phyloP scores from a whole-genome alignment of 345 rosid genomes.

The Theobroma cacao region DNA sequence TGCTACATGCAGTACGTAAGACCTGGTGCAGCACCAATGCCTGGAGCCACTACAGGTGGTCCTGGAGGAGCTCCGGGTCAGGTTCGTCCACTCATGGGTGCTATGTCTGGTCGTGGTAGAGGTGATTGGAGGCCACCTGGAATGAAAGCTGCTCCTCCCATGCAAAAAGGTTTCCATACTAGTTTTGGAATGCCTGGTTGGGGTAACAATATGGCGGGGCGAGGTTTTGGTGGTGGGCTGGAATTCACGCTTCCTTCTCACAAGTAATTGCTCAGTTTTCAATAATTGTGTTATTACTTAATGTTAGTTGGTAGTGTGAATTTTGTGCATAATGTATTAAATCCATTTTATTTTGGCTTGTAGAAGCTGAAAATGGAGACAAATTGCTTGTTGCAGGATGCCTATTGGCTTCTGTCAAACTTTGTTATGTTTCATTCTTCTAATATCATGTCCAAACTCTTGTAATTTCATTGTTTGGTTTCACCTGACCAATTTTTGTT shows the following conservation, averaged over 20 bases:
- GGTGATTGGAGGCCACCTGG: slow-evolving; percentile 92
- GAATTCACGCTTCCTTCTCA: slow-evolving; percentile 98
- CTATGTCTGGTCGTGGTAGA: slow-evolving; percentile 83
- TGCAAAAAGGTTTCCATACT: slow-evolving; percentile 79
- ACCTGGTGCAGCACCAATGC: slow-evolving; percentile 83
- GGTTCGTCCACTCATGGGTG: slow-evolving; percentile 72
- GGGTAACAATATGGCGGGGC: slow-evolving; percentile 66
- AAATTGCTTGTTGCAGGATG: slow-evolving; percentile 13
- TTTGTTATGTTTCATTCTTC: background rate
- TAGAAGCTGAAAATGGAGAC: background rate
- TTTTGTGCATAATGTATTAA: background rate
- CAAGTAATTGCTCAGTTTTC: slow-evolving; percentile 56
- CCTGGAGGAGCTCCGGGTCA: slow-evolving; percentile 66
- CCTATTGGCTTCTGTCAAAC: background rate
- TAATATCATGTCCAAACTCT: background rate
- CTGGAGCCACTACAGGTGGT: slow-evolving; percentile 56
- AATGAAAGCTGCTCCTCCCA: slow-evolving; percentile 55
- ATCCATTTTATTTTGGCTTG: background rate
- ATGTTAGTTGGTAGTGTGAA: background rate
- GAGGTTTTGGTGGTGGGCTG: slow-evolving; percentile 70
- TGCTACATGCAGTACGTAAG: slow-evolving; percentile 87
- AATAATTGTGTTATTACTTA: background rate
- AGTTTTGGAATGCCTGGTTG: slow-evolving; percentile 55
- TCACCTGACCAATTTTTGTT: slow-evolving; percentile 10
- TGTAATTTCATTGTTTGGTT: background rate